Base-by-base conservation (phyloP, 345 rosid species). In the Barbarea vulgaris region DNA sequence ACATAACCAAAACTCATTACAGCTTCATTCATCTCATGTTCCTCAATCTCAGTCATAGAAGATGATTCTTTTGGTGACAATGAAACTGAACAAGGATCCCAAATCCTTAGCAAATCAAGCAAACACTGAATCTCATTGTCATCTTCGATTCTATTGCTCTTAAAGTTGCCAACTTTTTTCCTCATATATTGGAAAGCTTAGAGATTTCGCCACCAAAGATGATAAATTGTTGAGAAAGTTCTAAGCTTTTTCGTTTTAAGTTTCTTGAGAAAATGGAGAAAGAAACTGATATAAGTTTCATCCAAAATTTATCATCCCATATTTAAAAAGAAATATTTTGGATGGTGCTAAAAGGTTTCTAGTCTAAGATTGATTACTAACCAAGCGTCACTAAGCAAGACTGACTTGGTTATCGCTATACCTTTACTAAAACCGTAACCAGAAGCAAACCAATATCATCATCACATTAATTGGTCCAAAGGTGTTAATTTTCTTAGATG, bases 1-100 rank as follows among this genome's bases (percentile, higher is more conserved):
- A 36, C 67, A 74, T 25, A 57, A 55, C 67, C 67, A 74, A 74
- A 66, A 41, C 52, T 66, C 72, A 24, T 47, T 15, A 72, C 78
- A 66, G 72, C 78, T 56, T 66, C 72, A 46, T 24, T 15, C 66
- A 66, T 57, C 60, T 74, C 78, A 42, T 4, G 41, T 25, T 42
- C 0, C 77, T 64, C 77, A 41, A 9, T n/a, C 52, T 57, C 77
- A 64, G 27, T 54, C 64, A 73, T 64, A 41, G 13, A 27, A 37
- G 48, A 73, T 18, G 69, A 2, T 4, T 24, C 37, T 31, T 11
- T 52, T 6, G 17, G 6, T 12, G 28, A 36, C 30, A 21, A 31
- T 1, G 46, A 44, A n/a, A 56, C 21, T 28, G 25, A 50, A 3
- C 28, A 22, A 48, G 9, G 57, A 52, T 9, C 22, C 19, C 13